These are phyloP conservation scores for Camelina laxa DNA, from an alignment of 345 rosid species.

Conservation along the genomic window DNA sequence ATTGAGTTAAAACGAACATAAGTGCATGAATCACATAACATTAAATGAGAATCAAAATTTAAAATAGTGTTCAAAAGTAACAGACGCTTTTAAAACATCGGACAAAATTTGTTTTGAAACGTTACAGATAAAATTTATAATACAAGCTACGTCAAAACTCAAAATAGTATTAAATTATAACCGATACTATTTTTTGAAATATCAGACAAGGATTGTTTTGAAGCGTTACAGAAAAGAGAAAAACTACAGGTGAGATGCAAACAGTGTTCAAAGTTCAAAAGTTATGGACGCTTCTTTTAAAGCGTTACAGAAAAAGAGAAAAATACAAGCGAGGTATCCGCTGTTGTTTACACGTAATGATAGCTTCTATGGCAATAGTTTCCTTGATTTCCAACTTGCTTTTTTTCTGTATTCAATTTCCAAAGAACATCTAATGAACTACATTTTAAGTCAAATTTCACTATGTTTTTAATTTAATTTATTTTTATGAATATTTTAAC, in stretches of 20 bases:
- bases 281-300: neutral
- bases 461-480: neutral
- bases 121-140: no score
- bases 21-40: neutral
- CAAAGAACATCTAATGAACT: neutral
- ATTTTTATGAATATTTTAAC: neutral
- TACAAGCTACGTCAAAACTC: no score
- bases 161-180: no score
- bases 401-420: neutral
- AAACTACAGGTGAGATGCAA: no score
- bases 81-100: neutral
- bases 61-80: neutral
- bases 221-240: no score
- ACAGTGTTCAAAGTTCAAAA: no score
- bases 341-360: neutral
- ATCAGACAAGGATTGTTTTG: no score
- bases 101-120: no score
- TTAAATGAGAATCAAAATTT: neutral
- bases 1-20: neutral
- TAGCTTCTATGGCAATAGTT: neutral
- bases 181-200: no score
- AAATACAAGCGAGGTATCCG: neutral
- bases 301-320: neutral
- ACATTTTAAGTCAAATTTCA: neutral
- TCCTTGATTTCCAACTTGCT: neutral